Percentiles rank a stretch among this genome's conserved stretches.
Conservation (phyloP, 257 asterid species). For the Galeopsis tetrahit region DNA sequence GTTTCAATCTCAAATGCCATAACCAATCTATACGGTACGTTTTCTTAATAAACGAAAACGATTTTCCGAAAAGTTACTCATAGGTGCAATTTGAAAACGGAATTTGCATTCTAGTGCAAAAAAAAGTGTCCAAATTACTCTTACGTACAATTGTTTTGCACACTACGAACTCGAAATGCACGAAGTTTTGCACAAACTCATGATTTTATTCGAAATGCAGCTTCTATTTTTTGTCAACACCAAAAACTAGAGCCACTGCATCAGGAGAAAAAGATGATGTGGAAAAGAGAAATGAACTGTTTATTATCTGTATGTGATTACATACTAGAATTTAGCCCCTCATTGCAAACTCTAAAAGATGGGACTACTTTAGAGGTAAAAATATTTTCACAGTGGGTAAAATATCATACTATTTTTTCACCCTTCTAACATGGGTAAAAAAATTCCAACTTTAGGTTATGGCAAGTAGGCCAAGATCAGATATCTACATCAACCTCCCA, state of each 20-base stretch:
- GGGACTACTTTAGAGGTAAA: constrained; percentile 74
- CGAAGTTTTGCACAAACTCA: too few relatives aligned
- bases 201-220: constrained; percentile 46
- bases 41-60: too few relatives aligned
- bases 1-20: constrained; percentile 85
- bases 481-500: constrained; percentile 77
- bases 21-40: constrained; percentile 76
- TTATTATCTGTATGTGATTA: constrained; percentile 74
- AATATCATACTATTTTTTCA: background rate
- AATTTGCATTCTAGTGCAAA: too few relatives aligned
- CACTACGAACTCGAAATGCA: too few relatives aligned
- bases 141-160: too few relatives aligned
- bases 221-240: constrained; percentile 82
- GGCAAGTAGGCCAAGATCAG: constrained; percentile 83
- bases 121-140: too few relatives aligned
- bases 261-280: constrained; percentile 67
- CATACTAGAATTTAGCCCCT: constrained; percentile 69
- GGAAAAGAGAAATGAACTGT: constrained; percentile 93
- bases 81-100: too few relatives aligned
- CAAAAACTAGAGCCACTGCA: constrained; percentile 76
- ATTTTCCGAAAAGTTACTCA: too few relatives aligned
- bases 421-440: constrained; percentile 14
- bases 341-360: constrained; percentile 58
- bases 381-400: background rate
- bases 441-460: constrained; percentile 53